phyloP scores from a whole-genome alignment of 176 grass and related monocot genomes.

The Thinopyrum elongatum region DNA sequence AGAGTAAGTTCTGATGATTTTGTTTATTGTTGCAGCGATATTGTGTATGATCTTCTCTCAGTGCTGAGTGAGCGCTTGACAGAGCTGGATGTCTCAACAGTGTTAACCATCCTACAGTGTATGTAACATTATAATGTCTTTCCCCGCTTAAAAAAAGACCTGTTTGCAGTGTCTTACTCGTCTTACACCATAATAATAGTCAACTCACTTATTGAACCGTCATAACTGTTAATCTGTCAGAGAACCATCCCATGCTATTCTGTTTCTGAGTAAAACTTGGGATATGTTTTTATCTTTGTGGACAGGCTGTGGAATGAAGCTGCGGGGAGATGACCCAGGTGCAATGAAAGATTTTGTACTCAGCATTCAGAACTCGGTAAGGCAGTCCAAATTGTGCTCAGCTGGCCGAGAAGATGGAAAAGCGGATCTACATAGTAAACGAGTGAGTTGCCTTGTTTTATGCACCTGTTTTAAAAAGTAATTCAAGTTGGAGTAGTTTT shows the following conservation, averaged over 20 bases:
- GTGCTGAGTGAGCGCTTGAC: slow-evolving; percentile 68
- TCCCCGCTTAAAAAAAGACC: not conserved
- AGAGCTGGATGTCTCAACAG: slow-evolving; percentile 77
- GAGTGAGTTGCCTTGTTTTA: slow-evolving; percentile 54
- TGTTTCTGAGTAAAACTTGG: too few relatives aligned
- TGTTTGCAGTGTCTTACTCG: not conserved
- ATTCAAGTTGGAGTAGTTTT: slow-evolving; percentile 16
- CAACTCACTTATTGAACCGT: too few relatives aligned
- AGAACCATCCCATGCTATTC: too few relatives aligned
- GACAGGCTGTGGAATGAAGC: slow-evolving; percentile 87
- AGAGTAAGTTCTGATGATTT: slow-evolving; percentile 26
- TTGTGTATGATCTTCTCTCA: slow-evolving; percentile 84
- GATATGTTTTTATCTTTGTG: slow-evolving; percentile 38
- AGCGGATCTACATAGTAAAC: slow-evolving; percentile 58
- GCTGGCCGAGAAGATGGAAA: slow-evolving; percentile 46
- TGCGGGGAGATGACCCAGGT: slow-evolving; percentile 72
- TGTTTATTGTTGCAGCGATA: slow-evolving; percentile 48
- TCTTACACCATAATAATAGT: not conserved
- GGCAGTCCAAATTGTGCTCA: slow-evolving; percentile 58
- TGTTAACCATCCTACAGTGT: slow-evolving; percentile 79
- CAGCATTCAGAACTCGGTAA: slow-evolving; percentile 63
- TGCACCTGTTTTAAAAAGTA: slow-evolving; percentile 17
- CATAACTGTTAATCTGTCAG: slow-evolving; percentile 4
- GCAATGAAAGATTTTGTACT: slow-evolving; percentile 97
- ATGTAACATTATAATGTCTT: slow-evolving; percentile 36